A percentile compares a stretch with the other conserved stretches of the same genome.
These are phyloP conservation scores for Xylariaceae sp. DNA, from an alignment of 2,329 filamentous ascomycete species.

Conservation along the genomic window DNA sequence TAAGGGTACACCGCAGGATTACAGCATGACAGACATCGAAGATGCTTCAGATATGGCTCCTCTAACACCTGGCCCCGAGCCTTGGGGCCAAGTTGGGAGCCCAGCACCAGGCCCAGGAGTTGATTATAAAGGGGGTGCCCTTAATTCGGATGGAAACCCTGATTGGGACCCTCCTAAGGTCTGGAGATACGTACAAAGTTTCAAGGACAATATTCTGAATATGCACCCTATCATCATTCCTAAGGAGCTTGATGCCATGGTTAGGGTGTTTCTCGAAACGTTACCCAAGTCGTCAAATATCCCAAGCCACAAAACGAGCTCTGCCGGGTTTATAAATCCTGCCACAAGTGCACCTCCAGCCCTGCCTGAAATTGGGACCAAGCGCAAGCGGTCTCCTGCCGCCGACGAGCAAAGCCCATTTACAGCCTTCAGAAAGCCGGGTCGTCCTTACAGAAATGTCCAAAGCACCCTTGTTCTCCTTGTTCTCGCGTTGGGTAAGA, in stretches of 20 bases:
- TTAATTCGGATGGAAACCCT: constrained; percentile 55
- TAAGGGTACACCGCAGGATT: constrained; percentile 48
- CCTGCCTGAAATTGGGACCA: constrained; percentile 46
- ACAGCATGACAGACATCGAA: constrained; percentile 46
- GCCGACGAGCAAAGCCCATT: constrained; percentile 39
- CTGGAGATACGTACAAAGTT: constrained; percentile 61
- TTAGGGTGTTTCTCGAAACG: constrained; percentile 58
- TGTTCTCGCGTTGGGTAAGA: constrained; percentile 84
- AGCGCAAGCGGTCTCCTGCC: constrained; percentile 63
- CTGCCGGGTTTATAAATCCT: constrained; percentile 42
- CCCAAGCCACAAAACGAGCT: constrained; percentile 23
- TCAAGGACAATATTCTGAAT: constrained; percentile 66
- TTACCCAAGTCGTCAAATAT: constrained; percentile 46
- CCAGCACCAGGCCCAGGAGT: constrained; percentile 51
- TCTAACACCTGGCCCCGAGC: constrained; percentile 59
- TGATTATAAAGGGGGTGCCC: constrained; percentile 48
- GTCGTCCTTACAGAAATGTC: constrained; percentile 69
- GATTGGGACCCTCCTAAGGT: constrained; percentile 61
- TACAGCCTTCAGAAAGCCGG: constrained; percentile 49
- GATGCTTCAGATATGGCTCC: constrained; percentile 61
- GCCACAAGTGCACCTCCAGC: constrained; percentile 34
- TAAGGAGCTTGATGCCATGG: constrained; percentile 58
- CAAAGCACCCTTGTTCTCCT: constrained; percentile 83
- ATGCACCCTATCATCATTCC: constrained; percentile 70
- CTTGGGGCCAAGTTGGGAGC: constrained; percentile 65